Evolutionary conservation across 164 flowering plant species (phyloP).

Genomic region (Vitis amurensis): DNA sequence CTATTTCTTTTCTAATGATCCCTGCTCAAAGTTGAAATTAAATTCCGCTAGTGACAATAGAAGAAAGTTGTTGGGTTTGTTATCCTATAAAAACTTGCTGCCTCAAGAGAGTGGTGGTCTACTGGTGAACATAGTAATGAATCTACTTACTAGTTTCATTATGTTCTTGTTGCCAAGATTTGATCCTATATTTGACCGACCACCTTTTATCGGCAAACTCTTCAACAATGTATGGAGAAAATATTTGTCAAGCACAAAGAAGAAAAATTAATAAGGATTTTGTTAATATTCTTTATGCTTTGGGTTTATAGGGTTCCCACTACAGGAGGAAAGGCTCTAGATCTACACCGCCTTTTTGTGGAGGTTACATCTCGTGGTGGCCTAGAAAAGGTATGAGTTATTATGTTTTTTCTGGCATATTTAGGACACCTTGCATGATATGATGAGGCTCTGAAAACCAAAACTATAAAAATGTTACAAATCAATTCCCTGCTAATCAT

Average conservation of each 20-base stretch:
- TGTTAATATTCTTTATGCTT: conserved; percentile 1
- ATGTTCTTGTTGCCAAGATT: too few species aligned
- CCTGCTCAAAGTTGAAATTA: too few species aligned
- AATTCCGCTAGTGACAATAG: too few species aligned
- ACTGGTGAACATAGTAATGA: not conserved
- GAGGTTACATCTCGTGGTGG: conserved; percentile 89
- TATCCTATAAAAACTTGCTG: not conserved
- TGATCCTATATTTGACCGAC: too few species aligned
- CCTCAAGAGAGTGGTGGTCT: not conserved
- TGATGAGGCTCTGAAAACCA: not conserved
- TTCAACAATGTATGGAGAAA: too few species aligned
- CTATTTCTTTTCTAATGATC: too few species aligned
- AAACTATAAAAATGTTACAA: not conserved
- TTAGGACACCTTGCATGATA: not conserved
- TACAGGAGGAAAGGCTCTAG: conserved; percentile 72
- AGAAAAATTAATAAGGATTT: not conserved
- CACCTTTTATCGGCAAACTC: too few species aligned
- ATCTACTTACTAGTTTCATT: too few species aligned
- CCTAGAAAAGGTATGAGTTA: conserved; percentile 62
- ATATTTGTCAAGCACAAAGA: not conserved
- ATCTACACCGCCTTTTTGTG: conserved; percentile 75
- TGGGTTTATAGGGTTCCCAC: conserved; percentile 56
- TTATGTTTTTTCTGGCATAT: not conserved
- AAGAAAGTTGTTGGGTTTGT: too few species aligned
- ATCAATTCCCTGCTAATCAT: too few species aligned